A percentile compares a stretch with the other conserved stretches of the same genome.
Conservation (phyloP, 441 rosid species). For the Pelargonium myrrhifolium region DNA sequence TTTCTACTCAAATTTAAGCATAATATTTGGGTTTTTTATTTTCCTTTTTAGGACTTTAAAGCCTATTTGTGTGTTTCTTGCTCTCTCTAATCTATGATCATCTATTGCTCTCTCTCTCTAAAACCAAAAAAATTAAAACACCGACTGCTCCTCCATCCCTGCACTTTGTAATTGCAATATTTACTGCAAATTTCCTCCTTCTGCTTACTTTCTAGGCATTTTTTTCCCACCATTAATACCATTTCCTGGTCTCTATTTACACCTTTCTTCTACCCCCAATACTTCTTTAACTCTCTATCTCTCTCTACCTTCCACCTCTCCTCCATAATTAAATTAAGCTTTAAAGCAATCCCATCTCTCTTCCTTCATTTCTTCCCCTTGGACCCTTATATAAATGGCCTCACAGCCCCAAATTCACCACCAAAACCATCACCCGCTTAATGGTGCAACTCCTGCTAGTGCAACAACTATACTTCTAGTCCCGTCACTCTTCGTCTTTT, state of each 20-base stretch:
- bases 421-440: constrained; percentile 6
- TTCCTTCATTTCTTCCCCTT: constrained; percentile 21
- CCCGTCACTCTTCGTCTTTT: background rate
- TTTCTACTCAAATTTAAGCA: background rate
- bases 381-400: constrained; percentile 42
- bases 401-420: constrained; percentile 26
- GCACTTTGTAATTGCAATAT: constrained; percentile 20
- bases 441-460: constrained; percentile 9
- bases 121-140: background rate
- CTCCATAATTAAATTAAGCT: constrained; percentile 66
- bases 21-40: background rate
- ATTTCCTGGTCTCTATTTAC: constrained; percentile 39
- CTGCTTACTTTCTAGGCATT: constrained; percentile 23
- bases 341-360: constrained; percentile 49
- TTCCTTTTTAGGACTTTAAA: too few relatives aligned
- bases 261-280: background rate
- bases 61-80: background rate
- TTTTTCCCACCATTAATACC: constrained; percentile 39
- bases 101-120: background rate
- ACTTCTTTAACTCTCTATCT: background rate
- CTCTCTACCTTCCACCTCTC: constrained; percentile 40
- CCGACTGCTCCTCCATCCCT: constrained; percentile 6
- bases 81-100: background rate
- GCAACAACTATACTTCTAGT: constrained; percentile 5
- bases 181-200: constrained; percentile 32